Evolutionary conservation across 2,329 filamentous ascomycete species (phyloP), one percentile per base, ranked within the genome.

Genomic region (Fusarium sororula): DNA sequence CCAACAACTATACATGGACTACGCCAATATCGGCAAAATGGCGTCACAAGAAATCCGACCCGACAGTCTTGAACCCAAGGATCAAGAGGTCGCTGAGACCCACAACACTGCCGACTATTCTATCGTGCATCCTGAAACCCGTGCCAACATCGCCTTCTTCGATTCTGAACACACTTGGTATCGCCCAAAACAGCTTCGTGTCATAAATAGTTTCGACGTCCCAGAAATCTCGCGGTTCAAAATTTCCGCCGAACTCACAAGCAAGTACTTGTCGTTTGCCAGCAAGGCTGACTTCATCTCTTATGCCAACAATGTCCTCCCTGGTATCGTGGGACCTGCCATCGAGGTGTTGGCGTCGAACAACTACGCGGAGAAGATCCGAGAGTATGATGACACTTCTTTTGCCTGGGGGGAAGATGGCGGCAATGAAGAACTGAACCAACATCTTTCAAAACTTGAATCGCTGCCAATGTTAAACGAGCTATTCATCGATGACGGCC

Each of bases 331-430:
- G 28, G 47, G 47, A n/a, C 47, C 47, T 17, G 47, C 47, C 28
- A 50, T 50, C 9, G 47, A 50, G 10, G 20, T 50, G 20, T 30
- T 48, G 2, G 45, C 5, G 12, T 30, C 28, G 7, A 6, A 30
- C 0, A 48, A n/a, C 20, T 10, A 0, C 2, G 4, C 6, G 14
- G 9, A n/a, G 10, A 48, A 30, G 14, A n/a, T 48, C 3, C 28
- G 26, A 7, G 20, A 50, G 20, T 32, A 50, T 10, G 47, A 50
- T 17, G 22, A 12, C 20, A 50, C 0, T 11, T n/a, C 28, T 8
- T 48, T 48, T 22, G 28, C 45, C 9, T 30, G 26, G 0, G 20
- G n/a, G 7, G 5, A 9, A 30, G 3, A 30, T 48, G 20, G 4
- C 15, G 8, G 20, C 20, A 50, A 22, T 7, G 4, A 17, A 9